Evolutionary conservation across 2,329 filamentous ascomycete genomes (phyloP).

Genomic region (Cladosporium colombiae): DNA sequence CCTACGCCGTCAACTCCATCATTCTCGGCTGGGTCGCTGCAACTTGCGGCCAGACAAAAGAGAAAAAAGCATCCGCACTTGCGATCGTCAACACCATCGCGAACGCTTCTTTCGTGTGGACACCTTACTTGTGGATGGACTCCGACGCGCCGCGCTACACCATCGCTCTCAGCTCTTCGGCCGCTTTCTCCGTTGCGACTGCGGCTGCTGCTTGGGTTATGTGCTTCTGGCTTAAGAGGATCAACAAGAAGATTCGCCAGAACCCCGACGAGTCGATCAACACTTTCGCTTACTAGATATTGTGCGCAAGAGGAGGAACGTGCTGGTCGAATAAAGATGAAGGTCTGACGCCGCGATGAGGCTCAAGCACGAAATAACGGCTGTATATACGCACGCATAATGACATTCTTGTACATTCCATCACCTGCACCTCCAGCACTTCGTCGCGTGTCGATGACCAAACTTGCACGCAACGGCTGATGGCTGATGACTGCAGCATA

Average conservation of each 20-base stretch:
- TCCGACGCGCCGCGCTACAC: conserved; percentile 49
- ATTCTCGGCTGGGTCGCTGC: conserved; percentile 51
- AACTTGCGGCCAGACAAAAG: conserved; percentile 50
- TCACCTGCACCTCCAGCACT: no score
- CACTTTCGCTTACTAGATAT: conserved; percentile 32
- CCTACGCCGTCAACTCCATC: conserved; percentile 51
- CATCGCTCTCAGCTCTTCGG: conserved; percentile 48
- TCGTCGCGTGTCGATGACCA: background rate
- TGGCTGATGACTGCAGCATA: no score
- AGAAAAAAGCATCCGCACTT: conserved; percentile 52
- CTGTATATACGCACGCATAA: background rate
- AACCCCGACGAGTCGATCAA: conserved; percentile 33
- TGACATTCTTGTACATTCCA: background rate
- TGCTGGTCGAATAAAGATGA: background rate
- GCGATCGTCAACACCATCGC: conserved; percentile 53
- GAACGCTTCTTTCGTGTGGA: conserved; percentile 53
- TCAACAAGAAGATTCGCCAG: conserved; percentile 43
- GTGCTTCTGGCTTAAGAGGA: conserved; percentile 42
- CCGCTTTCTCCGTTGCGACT: conserved; percentile 47
- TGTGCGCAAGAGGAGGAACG: background rate
- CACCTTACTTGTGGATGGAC: conserved; percentile 54
- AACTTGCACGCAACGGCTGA: no score
- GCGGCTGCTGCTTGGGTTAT: conserved; percentile 48
- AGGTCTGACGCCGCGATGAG: background rate
- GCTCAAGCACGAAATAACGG: background rate